A percentile compares a stretch with the other conserved stretches of the same genome.
phyloP scores from a whole-genome alignment of 495 filamentous ascomycete species.

The Schizothecium vesticola region DNA sequence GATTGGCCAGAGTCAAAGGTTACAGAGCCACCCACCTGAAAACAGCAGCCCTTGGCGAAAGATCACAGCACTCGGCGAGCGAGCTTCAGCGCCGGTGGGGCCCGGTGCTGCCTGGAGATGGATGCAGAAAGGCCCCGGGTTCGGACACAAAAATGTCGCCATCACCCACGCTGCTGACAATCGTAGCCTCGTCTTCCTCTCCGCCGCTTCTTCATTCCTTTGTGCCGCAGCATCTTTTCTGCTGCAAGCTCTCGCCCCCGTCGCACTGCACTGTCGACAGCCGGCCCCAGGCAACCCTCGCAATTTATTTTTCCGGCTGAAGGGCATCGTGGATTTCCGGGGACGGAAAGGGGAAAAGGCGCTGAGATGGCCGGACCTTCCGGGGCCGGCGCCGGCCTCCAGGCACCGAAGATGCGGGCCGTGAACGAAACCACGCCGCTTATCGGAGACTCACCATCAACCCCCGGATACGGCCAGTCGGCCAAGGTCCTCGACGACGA shows the following conservation, averaged over 20 bases:
- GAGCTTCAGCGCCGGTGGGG: background rate
- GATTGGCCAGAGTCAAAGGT: background rate
- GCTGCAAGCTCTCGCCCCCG: background rate
- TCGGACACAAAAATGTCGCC: background rate
- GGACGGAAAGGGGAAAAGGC: background rate
- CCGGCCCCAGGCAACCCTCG: background rate
- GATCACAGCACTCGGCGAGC: background rate
- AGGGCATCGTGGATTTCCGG: background rate
- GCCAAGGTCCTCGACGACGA: background rate
- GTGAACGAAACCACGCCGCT: conserved; percentile 9
- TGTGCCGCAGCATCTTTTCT: background rate
- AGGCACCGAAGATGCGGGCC: background rate
- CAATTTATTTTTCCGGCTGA: background rate
- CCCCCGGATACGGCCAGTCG: background rate
- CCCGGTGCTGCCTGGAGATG: background rate
- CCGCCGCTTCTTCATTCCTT: background rate
- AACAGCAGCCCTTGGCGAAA: background rate
- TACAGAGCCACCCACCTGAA: background rate
- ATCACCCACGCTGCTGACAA: background rate
- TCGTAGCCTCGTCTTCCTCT: background rate
- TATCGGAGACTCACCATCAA: background rate
- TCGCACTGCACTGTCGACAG: background rate
- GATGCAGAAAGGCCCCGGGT: background rate
- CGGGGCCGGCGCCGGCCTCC: background rate
- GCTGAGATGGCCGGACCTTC: background rate